These are phyloP conservation scores for Hibiscus mutabilis DNA, from an alignment of 345 rosid species.

Conservation along the genomic window DNA sequence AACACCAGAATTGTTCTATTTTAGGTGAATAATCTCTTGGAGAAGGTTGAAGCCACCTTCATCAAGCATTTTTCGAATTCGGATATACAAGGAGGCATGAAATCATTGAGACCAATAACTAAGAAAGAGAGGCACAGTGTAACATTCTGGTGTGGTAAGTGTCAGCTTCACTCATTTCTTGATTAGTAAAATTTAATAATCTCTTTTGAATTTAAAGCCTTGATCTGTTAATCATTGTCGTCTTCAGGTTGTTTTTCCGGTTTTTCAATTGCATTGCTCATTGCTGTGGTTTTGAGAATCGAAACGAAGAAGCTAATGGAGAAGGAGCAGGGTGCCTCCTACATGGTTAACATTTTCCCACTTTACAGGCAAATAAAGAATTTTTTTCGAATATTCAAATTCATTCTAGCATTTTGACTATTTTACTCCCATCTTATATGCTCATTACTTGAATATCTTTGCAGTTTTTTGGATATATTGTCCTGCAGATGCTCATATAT, in stretches of 20 bases:
- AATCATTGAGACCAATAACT: constrained; percentile 47
- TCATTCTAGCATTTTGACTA: background rate
- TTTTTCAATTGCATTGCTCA: constrained; percentile 45
- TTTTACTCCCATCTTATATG: background rate
- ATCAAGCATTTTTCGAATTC: constrained; percentile 57
- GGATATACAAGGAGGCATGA: constrained; percentile 54
- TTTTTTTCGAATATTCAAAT: background rate
- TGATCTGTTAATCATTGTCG: no score
- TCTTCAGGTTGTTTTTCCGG: constrained; percentile 65
- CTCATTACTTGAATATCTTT: constrained; percentile 11
- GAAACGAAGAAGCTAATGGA: constrained; percentile 40
- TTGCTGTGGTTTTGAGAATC: constrained; percentile 49
- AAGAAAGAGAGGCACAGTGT: constrained; percentile 58
- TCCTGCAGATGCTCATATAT: constrained; percentile 58
- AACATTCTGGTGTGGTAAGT: constrained; percentile 57
- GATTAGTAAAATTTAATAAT: background rate
- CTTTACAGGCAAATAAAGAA: constrained; percentile 49
- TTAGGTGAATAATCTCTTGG: constrained; percentile 48
- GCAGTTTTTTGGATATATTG: constrained; percentile 63
- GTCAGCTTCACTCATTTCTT: background rate
- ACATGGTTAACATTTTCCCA: constrained; percentile 63
- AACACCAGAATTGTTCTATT: background rate
- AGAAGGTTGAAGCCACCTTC: constrained; percentile 57
- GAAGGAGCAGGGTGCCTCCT: constrained; percentile 33
- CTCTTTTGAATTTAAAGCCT: no score